A percentile compares a stretch with the other conserved stretches of the same genome.
phyloP scores from a whole-genome alignment of 2,329 filamentous ascomycete species.

The Colletotrichum musae region DNA sequence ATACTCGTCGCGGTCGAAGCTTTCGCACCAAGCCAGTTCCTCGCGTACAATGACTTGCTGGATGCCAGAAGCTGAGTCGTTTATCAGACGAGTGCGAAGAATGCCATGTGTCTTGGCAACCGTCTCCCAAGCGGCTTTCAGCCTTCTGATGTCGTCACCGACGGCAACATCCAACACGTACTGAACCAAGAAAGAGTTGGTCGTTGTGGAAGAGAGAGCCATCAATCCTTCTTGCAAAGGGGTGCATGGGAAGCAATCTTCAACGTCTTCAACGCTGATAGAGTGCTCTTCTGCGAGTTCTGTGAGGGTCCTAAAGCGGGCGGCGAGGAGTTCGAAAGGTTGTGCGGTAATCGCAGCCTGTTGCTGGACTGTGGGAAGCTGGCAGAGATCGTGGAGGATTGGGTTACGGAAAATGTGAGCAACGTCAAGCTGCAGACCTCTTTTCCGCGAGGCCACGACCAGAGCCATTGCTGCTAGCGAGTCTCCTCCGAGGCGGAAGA shows the following conservation, averaged over 20 bases:
- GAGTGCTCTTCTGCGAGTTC: conserved; percentile 18
- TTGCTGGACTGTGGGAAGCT: conserved; percentile 1
- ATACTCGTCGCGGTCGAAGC: conserved; percentile 26
- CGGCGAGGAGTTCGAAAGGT: conserved; percentile 20
- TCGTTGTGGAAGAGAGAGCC: conserved; percentile 25
- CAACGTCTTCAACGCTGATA: conserved; percentile 16
- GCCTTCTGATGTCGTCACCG: conserved; percentile 2
- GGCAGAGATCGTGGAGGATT: conserved; percentile 11
- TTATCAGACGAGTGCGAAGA: conserved; percentile 44
- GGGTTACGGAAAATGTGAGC: conserved; percentile 29
- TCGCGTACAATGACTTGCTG: conserved; percentile 66
- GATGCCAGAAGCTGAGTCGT: conserved; percentile 20
- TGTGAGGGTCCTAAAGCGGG: not conserved
- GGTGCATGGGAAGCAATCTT: conserved; percentile 33
- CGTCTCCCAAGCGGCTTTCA: conserved; percentile 31
- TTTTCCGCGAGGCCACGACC: conserved; percentile 22
- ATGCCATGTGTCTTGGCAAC: conserved; percentile 38
- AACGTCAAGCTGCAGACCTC: conserved; percentile 6
- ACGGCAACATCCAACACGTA: conserved; percentile 13
- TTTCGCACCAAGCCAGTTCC: conserved; percentile 26
- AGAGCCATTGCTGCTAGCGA: conserved; percentile 47
- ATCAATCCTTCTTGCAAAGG: conserved; percentile 32
- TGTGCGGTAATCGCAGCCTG: not conserved
- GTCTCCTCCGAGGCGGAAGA: conserved; percentile 46
- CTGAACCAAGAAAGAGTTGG: conserved; percentile 29